phyloP scores from a whole-genome alignment of 2,329 filamentous ascomycete species.

The Aspergillus oerlinghausenensis region DNA sequence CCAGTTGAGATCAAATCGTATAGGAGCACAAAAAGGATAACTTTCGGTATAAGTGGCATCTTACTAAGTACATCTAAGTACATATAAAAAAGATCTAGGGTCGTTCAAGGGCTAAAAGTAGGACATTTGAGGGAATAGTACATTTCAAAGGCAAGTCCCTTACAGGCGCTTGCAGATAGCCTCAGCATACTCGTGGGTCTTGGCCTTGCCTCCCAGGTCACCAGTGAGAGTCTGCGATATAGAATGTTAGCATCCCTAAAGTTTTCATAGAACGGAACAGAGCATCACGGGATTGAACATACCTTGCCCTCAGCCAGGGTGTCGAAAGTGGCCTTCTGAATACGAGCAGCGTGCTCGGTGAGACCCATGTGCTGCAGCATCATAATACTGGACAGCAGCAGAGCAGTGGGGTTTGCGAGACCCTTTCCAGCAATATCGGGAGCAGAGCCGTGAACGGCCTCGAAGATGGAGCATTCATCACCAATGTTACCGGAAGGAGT shows the following conservation, averaged over 20 bases:
- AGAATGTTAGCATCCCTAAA: slow-evolving; percentile 9
- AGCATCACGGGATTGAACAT: slow-evolving; percentile 2
- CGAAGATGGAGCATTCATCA: slow-evolving; percentile 99
- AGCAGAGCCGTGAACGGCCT: slow-evolving; percentile 96
- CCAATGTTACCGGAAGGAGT: slow-evolving; percentile 98
- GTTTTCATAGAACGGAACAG: not conserved
- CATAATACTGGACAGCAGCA: slow-evolving; percentile 96
- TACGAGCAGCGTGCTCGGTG: slow-evolving; percentile 74
- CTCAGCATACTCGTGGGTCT: slow-evolving; percentile 88
- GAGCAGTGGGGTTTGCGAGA: slow-evolving; percentile 93
- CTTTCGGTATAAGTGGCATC: slow-evolving; percentile 14
- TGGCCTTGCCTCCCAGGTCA: slow-evolving; percentile 91
- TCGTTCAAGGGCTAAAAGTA: slow-evolving; percentile 33
- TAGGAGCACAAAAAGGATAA: slow-evolving; percentile 7
- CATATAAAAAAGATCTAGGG: slow-evolving; percentile 35
- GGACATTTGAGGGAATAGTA: slow-evolving; percentile 34
- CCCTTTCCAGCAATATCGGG: slow-evolving; percentile 95
- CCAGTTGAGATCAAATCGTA: not conserved
- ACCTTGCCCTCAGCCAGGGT: slow-evolving; percentile 94
- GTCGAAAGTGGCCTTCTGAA: slow-evolving; percentile 92
- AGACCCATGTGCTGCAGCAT: slow-evolving; percentile 99
- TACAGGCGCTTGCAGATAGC: slow-evolving; percentile 74
- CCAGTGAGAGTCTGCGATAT: slow-evolving; percentile 68
- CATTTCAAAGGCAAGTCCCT: slow-evolving; percentile 25
- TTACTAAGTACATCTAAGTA: slow-evolving; percentile 29